phyloP scores from a whole-genome alignment of 345 rosid genomes.

The Clausena lansium region DNA sequence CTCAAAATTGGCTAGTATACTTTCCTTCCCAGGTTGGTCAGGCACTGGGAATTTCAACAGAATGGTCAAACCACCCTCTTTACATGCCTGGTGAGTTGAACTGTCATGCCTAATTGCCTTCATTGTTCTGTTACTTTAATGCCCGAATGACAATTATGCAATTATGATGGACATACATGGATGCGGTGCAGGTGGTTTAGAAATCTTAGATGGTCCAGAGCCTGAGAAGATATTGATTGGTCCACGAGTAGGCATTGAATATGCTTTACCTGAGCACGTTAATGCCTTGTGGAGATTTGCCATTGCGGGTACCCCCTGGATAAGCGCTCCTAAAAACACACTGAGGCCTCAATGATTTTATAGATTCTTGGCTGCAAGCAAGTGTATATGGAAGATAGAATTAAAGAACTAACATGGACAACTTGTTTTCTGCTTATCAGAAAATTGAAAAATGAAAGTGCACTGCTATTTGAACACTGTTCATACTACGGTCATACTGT shows the following conservation, averaged over 20 bases:
- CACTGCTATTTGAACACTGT: too few relatives aligned
- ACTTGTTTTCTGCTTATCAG: not conserved
- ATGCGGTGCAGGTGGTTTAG: conserved; percentile 66
- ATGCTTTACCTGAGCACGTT: conserved; percentile 75
- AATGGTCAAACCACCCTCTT: conserved; percentile 90
- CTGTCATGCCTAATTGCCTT: not conserved
- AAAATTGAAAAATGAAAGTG: not conserved
- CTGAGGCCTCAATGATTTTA: conserved; percentile 35
- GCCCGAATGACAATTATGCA: not conserved
- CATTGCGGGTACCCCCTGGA: conserved; percentile 77
- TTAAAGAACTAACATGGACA: not conserved
- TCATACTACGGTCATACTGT: too few relatives aligned
- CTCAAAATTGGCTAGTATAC: not conserved
- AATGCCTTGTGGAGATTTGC: conserved; percentile 92
- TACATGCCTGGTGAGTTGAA: conserved; percentile 63
- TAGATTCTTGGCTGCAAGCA: not conserved
- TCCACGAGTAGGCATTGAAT: conserved; percentile 92
- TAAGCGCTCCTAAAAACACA: conserved; percentile 91
- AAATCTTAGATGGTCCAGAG: conserved; percentile 76
- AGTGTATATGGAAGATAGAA: not conserved
- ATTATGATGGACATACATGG: conserved; percentile 8
- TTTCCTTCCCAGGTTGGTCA: conserved; percentile 65
- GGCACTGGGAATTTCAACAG: conserved; percentile 84
- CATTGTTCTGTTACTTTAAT: not conserved
- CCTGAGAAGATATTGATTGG: conserved; percentile 69